Evolutionary conservation across 176 grass and related monocot species (phyloP).

Genomic region (Musa itinerans): DNA sequence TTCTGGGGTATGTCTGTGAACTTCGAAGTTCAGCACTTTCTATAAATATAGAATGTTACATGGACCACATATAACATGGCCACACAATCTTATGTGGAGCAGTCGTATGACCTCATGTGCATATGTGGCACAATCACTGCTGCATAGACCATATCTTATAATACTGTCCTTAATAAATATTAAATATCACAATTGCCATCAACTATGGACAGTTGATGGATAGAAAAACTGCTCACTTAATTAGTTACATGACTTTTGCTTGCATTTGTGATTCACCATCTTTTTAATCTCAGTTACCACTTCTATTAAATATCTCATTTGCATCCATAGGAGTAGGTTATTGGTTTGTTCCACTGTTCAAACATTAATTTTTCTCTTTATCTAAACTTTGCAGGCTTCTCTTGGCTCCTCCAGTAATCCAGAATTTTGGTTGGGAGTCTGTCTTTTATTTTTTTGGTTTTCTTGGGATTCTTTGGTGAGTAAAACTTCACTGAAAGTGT

Average conservation of each 20-base stretch:
- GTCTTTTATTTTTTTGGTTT: conserved; percentile 93
- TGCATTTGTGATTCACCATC: too few species aligned
- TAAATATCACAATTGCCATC: too few species aligned
- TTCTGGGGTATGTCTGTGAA: conserved; percentile 67
- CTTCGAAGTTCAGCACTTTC: background rate
- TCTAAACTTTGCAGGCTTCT: conserved; percentile 62
- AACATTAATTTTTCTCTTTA: conserved; percentile 2
- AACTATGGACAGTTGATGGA: too few species aligned
- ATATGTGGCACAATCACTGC: background rate
- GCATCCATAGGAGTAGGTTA: background rate
- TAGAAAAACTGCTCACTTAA: too few species aligned
- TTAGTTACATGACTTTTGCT: too few species aligned
- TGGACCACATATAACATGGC: too few species aligned
- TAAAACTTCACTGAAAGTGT: conserved; percentile 6
- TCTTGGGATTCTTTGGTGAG: conserved; percentile 92
- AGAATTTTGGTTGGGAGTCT: conserved; percentile 88
- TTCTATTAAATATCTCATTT: too few species aligned
- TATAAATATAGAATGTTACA: too few species aligned
- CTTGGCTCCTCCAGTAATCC: conserved; percentile 81
- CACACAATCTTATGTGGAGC: too few species aligned
- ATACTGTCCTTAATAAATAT: too few species aligned
- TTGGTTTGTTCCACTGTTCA: background rate
- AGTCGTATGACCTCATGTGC: background rate
- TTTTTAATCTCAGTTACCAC: too few species aligned
- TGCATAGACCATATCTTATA: too few species aligned